Evolutionary conservation across 2,329 filamentous ascomycete genomes (phyloP).

Genomic region (Sclerotinia spermophila): DNA sequence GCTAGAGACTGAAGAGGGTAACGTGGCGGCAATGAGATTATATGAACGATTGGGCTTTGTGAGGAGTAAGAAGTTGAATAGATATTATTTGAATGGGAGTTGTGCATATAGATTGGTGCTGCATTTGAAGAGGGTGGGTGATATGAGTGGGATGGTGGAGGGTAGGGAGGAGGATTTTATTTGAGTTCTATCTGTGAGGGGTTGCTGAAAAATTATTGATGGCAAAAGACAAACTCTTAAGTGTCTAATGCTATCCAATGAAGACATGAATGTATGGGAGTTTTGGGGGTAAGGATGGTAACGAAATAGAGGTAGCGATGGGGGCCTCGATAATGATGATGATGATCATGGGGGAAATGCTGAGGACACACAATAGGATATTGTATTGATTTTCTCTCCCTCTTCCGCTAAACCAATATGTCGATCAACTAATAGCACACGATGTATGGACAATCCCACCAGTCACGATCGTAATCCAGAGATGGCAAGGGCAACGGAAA

Average conservation of each 20-base stretch:
- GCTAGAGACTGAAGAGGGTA: conserved; percentile 92
- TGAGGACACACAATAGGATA: neutral
- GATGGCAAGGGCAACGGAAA: neutral
- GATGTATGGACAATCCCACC: neutral
- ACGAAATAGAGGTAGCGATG: neutral
- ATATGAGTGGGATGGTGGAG: conserved; percentile 27
- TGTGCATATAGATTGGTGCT: conserved; percentile 87
- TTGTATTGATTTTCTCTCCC: neutral
- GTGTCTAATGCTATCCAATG: neutral
- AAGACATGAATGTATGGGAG: neutral
- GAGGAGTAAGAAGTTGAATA: conserved; percentile 84
- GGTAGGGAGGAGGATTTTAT: neutral
- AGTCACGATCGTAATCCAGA: neutral
- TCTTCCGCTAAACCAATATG: neutral
- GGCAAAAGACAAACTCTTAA: neutral
- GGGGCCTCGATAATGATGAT: neutral
- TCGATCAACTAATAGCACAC: neutral
- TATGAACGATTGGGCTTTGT: conserved; percentile 93
- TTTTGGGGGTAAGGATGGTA: neutral
- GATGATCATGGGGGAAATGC: neutral
- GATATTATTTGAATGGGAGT: conserved; percentile 96
- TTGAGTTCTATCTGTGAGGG: neutral
- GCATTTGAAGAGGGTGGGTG: conserved; percentile 40
- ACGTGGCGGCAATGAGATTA: conserved; percentile 81
- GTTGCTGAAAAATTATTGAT: neutral